These are phyloP conservation scores for Torulaspora gathmanii DNA, from an alignment of 805 yeast species.

Conservation along the genomic window DNA sequence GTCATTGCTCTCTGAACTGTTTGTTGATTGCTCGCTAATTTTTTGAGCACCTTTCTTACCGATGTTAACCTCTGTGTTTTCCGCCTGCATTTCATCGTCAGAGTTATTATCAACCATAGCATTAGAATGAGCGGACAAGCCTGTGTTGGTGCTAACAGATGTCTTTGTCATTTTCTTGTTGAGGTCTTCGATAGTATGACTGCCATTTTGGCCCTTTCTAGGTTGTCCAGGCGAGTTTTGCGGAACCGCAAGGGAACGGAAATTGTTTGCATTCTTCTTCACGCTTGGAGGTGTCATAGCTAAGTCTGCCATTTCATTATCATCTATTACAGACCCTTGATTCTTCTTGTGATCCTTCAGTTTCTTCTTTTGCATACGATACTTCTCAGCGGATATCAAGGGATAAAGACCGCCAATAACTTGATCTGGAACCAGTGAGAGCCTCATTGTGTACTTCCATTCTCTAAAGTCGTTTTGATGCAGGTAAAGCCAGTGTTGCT, in stretches of 20 bases:
- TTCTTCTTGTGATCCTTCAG: conserved; percentile 32
- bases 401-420: conserved; percentile 65
- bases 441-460: conserved; percentile 88
- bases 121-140: conserved; percentile 27
- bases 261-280: conserved; percentile 31
- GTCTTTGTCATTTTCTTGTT: conserved; percentile 12
- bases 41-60: conserved; percentile 15
- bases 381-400: conserved; percentile 57
- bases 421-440: conserved; percentile 62
- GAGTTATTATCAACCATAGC: conserved; percentile 22
- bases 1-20: conserved; percentile 17
- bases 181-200: conserved; percentile 36
- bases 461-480: conserved; percentile 95
- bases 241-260: conserved; percentile 54
- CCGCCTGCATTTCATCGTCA: conserved; percentile 31
- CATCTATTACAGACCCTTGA: conserved; percentile 12
- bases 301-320: conserved; percentile 21
- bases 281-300: conserved; percentile 37
- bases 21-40: conserved; percentile 8
- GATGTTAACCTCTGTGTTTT: conserved; percentile 24
- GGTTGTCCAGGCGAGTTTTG: conserved; percentile 96
- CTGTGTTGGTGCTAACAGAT: conserved; percentile 10
- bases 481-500: conserved; percentile 96
- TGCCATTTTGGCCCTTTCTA: conserved; percentile 50
- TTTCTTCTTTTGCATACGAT: conserved; percentile 47